phyloP scores from a whole-genome alignment of 2,329 filamentous ascomycete genomes.

The Alternaria brassicae region DNA sequence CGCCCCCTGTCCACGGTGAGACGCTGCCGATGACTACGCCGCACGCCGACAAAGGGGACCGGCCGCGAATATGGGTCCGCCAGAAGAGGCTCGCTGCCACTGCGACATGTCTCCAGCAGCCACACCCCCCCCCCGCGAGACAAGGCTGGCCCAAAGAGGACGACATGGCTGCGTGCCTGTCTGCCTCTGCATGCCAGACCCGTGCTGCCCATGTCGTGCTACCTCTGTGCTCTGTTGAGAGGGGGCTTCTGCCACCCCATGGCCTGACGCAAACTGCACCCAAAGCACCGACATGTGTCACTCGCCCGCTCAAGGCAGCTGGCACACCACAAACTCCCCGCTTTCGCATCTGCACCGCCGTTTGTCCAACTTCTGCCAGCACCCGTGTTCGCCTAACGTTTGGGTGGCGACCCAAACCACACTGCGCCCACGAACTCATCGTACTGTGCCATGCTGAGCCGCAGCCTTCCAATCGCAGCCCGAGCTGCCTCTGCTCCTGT shows the following conservation, averaged over 20 bases:
- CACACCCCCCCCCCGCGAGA: conserved; percentile 27
- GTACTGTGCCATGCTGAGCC: conserved; percentile 16
- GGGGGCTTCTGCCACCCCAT: conserved; percentile 1
- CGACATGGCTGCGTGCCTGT: conserved; percentile 22
- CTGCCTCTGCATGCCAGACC: conserved; percentile 24
- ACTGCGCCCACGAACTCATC: conserved; percentile 19
- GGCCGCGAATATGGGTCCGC: conserved; percentile 2
- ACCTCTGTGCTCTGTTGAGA: conserved; percentile 16
- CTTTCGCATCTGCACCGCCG: conserved; percentile 41
- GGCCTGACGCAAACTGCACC: conserved; percentile 15
- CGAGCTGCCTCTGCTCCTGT: conserved; percentile 21
- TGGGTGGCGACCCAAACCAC: conserved; percentile 22
- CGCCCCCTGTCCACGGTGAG: conserved; percentile 20
- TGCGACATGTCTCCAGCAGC: background rate
- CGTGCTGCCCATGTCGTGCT: conserved; percentile 11
- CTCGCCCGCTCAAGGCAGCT: conserved; percentile 16
- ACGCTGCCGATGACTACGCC: conserved; percentile 22
- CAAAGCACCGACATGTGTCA: conserved; percentile 23
- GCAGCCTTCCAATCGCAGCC: conserved; percentile 33
- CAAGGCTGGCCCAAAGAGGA: conserved; percentile 20
- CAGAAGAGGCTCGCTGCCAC: background rate
- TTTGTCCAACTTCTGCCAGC: conserved; percentile 33
- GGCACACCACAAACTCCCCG: conserved; percentile 18
- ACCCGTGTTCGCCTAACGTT: conserved; percentile 43
- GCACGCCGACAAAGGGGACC: conserved; percentile 16